Conservation (phyloP, 106 monocot species). For the Apostasia shenzhenica region DNA sequence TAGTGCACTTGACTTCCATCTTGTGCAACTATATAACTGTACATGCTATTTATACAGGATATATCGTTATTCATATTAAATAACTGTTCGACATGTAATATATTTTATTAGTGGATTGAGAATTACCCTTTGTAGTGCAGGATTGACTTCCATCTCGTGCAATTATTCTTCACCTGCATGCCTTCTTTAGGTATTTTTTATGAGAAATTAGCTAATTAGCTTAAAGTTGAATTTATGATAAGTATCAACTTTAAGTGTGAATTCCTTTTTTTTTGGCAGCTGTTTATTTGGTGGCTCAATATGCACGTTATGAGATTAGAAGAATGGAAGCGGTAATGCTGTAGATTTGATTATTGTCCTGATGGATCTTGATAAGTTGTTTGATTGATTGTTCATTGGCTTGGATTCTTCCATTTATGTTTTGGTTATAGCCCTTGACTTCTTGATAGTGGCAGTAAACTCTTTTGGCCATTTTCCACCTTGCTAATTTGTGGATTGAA, state of each 20-base stretch:
- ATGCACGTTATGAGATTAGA: slow-evolving; percentile 66
- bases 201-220: neutral
- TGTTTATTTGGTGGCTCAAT: slow-evolving; percentile 74
- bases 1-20: neutral
- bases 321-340: slow-evolving; percentile 64
- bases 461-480: no score
- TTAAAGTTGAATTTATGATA: neutral
- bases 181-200: slow-evolving; percentile 56
- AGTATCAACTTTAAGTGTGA: neutral
- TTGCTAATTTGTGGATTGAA: no score
- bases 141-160: slow-evolving; percentile 81
- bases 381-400: no score
- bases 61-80: no score
- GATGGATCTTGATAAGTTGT: no score
- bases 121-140: slow-evolving; percentile 19
- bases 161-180: slow-evolving; percentile 78
- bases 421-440: no score
- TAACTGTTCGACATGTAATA: no score
- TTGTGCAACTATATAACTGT: neutral
- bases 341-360: neutral
- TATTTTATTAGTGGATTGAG: neutral
- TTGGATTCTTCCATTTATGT: no score
- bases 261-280: slow-evolving; percentile 20
- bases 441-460: no score
- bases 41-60: no score